A percentile compares a stretch with the other conserved stretches of the same genome.
phyloP scores from a whole-genome alignment of 164 flowering plant species.

The Chloranthus sessilifolius region DNA sequence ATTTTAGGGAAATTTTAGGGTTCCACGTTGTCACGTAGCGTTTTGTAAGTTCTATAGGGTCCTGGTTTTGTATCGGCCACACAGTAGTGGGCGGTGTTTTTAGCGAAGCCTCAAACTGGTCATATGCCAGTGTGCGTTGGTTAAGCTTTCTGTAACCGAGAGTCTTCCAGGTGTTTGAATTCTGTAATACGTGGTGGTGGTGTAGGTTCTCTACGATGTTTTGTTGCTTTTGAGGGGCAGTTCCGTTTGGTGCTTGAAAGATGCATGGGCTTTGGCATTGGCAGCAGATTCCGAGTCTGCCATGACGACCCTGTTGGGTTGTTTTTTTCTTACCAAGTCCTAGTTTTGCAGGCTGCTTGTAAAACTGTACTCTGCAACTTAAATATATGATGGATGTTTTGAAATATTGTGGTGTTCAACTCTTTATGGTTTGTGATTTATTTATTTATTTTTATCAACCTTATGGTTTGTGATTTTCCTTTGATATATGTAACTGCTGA shows the following conservation, averaged over 20 bases:
- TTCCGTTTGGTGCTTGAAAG: slow-evolving; percentile 21
- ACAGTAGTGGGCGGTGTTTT: slow-evolving; percentile 1
- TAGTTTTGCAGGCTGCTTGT: slow-evolving; percentile 31
- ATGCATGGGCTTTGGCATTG: slow-evolving; percentile 37
- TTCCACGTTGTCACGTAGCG: not conserved
- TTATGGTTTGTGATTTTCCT: too few relatives aligned
- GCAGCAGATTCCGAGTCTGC: slow-evolving; percentile 29
- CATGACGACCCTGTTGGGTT: slow-evolving; percentile 27
- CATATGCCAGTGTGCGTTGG: slow-evolving; percentile 3
- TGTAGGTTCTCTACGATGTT: slow-evolving; percentile 17
- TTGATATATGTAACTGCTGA: too few relatives aligned
- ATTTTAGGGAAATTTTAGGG: slow-evolving; percentile 4
- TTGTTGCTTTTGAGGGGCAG: slow-evolving; percentile 21
- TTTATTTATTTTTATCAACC: too few relatives aligned
- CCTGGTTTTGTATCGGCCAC: not conserved
- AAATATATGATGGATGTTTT: slow-evolving; percentile 7
- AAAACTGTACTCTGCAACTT: slow-evolving; percentile 26
- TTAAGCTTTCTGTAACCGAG: slow-evolving; percentile 13
- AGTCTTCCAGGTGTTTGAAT: slow-evolving; percentile 15
- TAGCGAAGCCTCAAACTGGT: slow-evolving; percentile 4
- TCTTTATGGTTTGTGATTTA: too few relatives aligned
- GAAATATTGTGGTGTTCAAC: slow-evolving; percentile 2
- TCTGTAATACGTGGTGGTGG: slow-evolving; percentile 4
- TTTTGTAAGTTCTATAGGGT: slow-evolving; percentile 12
- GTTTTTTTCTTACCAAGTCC: slow-evolving; percentile 37